Evolutionary conservation across 768 basidiomycete species (phyloP).

Genomic region (Phaeotremella fagi): DNA sequence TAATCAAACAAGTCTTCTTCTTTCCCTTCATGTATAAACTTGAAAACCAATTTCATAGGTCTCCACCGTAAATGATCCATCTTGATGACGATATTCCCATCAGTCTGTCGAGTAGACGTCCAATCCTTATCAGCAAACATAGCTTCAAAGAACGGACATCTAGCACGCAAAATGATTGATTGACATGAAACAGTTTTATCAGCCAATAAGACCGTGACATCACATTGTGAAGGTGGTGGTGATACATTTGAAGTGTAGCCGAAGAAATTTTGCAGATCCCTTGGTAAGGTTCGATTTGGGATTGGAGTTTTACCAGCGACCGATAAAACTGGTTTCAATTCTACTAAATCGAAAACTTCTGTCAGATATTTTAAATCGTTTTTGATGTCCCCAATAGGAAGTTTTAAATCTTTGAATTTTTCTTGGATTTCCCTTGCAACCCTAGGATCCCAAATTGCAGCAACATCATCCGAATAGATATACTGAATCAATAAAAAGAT

Average conservation of each 20-base stretch:
- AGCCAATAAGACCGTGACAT: constrained; percentile 64
- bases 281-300: constrained; percentile 51
- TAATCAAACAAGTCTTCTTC: constrained; percentile 65
- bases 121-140: constrained; percentile 81
- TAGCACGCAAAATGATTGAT: constrained; percentile 70
- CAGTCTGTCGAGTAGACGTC: constrained; percentile 62
- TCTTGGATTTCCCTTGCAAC: constrained; percentile 53
- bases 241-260: constrained; percentile 28
- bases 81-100: constrained; percentile 56
- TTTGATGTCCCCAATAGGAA: constrained; percentile 56
- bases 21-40: constrained; percentile 71
- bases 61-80: constrained; percentile 69
- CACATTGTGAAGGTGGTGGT: constrained; percentile 41
- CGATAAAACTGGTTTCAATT: constrained; percentile 57
- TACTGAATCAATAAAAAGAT: constrained; percentile 73
- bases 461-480: constrained; percentile 78
- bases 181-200: constrained; percentile 65
- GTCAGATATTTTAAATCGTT: constrained; percentile 62
- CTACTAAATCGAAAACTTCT: constrained; percentile 57
- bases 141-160: constrained; percentile 74
- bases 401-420: constrained; percentile 42
- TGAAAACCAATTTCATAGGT: constrained; percentile 68
- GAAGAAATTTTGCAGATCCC: constrained; percentile 57
- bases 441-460: constrained; percentile 79
- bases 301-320: constrained; percentile 60